phyloP scores from a whole-genome alignment of 768 basidiomycete species.

The Cyclocybe aegerita region DNA sequence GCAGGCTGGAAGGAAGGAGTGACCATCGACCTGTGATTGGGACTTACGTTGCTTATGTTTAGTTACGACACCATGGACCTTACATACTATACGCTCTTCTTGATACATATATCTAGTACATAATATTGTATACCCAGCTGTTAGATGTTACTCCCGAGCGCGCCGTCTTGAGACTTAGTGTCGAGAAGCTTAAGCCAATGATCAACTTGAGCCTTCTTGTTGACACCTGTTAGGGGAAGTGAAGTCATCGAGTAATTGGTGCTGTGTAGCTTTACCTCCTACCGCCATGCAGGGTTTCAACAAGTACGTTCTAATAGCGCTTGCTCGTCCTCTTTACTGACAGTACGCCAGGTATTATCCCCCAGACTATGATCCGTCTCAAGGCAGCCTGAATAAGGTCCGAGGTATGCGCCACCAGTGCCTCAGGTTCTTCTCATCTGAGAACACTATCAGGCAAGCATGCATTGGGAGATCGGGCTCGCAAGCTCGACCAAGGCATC shows the following conservation, averaged over 20 bases:
- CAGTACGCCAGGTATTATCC: slow-evolving; percentile 41
- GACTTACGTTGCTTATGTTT: slow-evolving; percentile 69
- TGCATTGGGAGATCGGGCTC: slow-evolving; percentile 88
- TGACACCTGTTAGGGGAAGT: too few relatives aligned
- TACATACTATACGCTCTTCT: not conserved
- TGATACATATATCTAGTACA: not conserved
- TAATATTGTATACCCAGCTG: too few relatives aligned
- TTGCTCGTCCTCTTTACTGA: slow-evolving; percentile 1
- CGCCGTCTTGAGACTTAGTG: not conserved
- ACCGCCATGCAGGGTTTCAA: slow-evolving; percentile 46
- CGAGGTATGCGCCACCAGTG: slow-evolving; percentile 44
- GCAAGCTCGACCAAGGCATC: slow-evolving; percentile 95
- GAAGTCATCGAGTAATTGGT: too few relatives aligned
- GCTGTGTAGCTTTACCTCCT: not conserved
- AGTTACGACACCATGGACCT: slow-evolving; percentile 1
- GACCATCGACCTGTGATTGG: slow-evolving; percentile 89
- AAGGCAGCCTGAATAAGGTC: slow-evolving; percentile 71
- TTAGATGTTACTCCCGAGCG: too few relatives aligned
- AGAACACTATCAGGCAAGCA: slow-evolving; percentile 69
- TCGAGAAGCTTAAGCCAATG: too few relatives aligned
- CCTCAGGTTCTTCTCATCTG: slow-evolving; percentile 4
- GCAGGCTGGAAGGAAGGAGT: slow-evolving; percentile 71
- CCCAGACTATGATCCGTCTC: slow-evolving; percentile 51
- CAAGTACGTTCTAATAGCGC: slow-evolving; percentile 27
- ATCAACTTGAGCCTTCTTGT: too few relatives aligned